Conservation (phyloP, 108 stramenopile species). For the Nitzschia palea region DNA sequence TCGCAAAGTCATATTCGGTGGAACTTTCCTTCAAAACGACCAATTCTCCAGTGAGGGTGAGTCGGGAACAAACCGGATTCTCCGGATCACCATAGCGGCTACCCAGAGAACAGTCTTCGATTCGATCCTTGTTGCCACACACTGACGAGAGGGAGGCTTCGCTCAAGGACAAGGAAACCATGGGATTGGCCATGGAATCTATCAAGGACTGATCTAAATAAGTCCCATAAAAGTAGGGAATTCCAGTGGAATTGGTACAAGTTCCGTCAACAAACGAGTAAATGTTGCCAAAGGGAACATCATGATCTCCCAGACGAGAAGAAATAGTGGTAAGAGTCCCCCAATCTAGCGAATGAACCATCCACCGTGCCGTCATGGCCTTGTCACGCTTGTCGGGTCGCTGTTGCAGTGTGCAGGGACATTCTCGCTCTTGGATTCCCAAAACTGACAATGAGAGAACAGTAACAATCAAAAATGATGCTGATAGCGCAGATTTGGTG, state of each 20-base stretch:
- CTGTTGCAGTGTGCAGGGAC: slow-evolving; percentile 28
- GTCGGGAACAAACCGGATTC: slow-evolving; percentile 61
- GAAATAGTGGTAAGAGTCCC: slow-evolving; percentile 53
- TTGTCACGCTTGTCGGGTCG: slow-evolving; percentile 36
- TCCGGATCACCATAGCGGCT: slow-evolving; percentile 58
- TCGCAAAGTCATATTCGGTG: slow-evolving; percentile 39
- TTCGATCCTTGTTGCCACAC: slow-evolving; percentile 9
- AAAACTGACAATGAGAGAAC: not conserved
- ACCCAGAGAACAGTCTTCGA: slow-evolving; percentile 21
- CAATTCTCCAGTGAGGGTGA: slow-evolving; percentile 51
- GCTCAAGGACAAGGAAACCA: slow-evolving; percentile 42
- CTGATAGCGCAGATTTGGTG: too few species aligned
- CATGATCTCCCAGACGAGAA: slow-evolving; percentile 18
- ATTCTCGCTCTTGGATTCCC: slow-evolving; percentile 10
- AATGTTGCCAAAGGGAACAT: slow-evolving; percentile 53
- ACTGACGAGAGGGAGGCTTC: slow-evolving; percentile 43
- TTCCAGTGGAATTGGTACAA: slow-evolving; percentile 53
- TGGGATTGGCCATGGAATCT: slow-evolving; percentile 29
- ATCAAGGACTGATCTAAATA: slow-evolving; percentile 52
- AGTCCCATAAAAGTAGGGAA: slow-evolving; percentile 56
- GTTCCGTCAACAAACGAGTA: slow-evolving; percentile 64
- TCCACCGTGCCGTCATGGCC: slow-evolving; percentile 56
- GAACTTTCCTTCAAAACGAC: slow-evolving; percentile 19
- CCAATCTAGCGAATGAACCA: slow-evolving; percentile 61
- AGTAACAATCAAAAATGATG: not conserved